Percentiles rank a stretch among this genome's conserved stretches.
phyloP scores from a whole-genome alignment of 495 filamentous ascomycete genomes.

The Pseudotulostoma volvatum region DNA sequence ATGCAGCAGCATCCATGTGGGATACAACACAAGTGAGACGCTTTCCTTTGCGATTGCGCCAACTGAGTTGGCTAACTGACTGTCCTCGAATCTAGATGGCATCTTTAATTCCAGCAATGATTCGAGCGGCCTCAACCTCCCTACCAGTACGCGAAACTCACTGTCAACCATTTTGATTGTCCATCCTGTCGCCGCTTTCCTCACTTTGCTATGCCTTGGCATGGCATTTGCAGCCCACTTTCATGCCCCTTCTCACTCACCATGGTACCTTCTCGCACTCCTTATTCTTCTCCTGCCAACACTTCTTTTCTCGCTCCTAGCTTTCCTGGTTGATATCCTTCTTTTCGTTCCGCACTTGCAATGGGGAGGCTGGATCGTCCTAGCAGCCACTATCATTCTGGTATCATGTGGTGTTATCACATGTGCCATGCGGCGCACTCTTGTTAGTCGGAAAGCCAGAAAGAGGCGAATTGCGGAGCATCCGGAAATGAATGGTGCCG shows the following conservation, averaged over 20 bases:
- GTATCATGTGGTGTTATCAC: constrained; percentile 70
- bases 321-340: constrained; percentile 89
- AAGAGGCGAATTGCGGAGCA: constrained; percentile 86
- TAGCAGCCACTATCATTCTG: constrained; percentile 79
- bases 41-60: constrained; percentile 9
- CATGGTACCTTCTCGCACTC: constrained; percentile 67
- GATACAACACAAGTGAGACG: constrained; percentile 69
- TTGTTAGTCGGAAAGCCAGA: constrained; percentile 81
- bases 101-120: constrained; percentile 27
- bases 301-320: constrained; percentile 66
- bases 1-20: constrained; percentile 64
- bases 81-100: constrained; percentile 14
- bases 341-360: constrained; percentile 86
- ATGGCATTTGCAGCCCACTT: constrained; percentile 73
- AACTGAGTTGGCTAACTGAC: constrained; percentile 4
- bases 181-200: constrained; percentile 75
- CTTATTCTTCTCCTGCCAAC: constrained; percentile 77
- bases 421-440: constrained; percentile 90
- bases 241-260: constrained; percentile 81
- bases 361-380: constrained; percentile 91
- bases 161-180: constrained; percentile 86
- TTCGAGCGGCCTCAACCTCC: constrained; percentile 53
- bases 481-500: constrained; percentile 86
- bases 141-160: constrained; percentile 54
- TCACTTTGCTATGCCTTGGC: constrained; percentile 70